These are phyloP conservation scores for Leucogyrophana mollusca DNA, from an alignment of 768 basidiomycete species.

Conservation along the genomic window DNA sequence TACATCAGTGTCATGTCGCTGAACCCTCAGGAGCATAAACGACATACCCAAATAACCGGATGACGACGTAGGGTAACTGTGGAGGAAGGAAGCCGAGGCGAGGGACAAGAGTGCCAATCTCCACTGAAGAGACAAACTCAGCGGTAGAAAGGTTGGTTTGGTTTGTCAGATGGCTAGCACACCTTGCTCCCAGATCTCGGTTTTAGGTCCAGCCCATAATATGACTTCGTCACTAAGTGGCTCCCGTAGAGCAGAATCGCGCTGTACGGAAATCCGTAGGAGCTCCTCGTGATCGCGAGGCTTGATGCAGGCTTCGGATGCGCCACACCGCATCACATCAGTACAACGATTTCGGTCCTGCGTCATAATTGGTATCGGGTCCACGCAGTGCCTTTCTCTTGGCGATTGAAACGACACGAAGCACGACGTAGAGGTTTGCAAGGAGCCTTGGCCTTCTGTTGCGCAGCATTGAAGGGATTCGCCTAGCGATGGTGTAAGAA, in stretches of 20 bases:
- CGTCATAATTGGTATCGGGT: conserved; percentile 54
- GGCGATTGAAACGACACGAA: conserved; percentile 36
- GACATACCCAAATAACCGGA: conserved; percentile 58
- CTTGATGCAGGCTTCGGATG: conserved; percentile 48
- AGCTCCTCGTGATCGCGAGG: conserved; percentile 52
- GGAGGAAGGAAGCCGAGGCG: conserved; percentile 29
- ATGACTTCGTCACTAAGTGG: conserved; percentile 34
- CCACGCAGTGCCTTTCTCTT: conserved; percentile 46
- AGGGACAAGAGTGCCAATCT: conserved; percentile 48
- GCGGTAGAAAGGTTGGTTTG: background rate
- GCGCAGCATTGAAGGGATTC: conserved; percentile 10
- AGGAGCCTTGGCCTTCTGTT: conserved; percentile 12
- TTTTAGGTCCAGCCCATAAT: conserved; percentile 71
- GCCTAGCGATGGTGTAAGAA: background rate
- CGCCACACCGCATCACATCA: conserved; percentile 33
- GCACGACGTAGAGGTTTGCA: conserved; percentile 35
- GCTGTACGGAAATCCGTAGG: conserved; percentile 50
- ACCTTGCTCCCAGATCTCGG: conserved; percentile 71
- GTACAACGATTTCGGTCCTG: conserved; percentile 37
- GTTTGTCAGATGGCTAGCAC: conserved; percentile 14
- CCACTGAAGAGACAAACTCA: conserved; percentile 37
- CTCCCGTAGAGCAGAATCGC: background rate
- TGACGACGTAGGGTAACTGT: conserved; percentile 36
- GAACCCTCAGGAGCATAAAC: background rate
- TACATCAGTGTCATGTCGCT: background rate